Base-by-base conservation (phyloP, 2,329 filamentous ascomycete genomes). In the Aspergillus ustus region DNA sequence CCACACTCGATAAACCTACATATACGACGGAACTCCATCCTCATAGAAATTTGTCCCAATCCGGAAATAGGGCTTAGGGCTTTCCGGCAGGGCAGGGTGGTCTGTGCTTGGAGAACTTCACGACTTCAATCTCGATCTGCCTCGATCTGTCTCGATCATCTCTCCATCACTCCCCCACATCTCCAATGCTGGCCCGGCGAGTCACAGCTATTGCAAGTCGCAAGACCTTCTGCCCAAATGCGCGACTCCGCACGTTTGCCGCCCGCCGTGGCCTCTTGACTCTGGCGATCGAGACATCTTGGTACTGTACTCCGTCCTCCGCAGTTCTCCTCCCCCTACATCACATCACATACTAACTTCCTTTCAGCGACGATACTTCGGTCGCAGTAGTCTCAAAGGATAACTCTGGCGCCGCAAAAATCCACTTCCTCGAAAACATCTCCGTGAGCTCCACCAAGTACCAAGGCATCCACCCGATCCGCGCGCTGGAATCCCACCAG, bases 371-470 rank as follows among this genome's bases (percentile, higher is more conserved):
- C 78, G 94, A 98, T 80, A 97, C 93, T 1, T 93, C 91, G 61
- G 93, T 97, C 20, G 90, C 94, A 31, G 78, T 98, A 52, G 83
- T 97, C 44, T 86, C 57, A 89, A 87, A 68, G 70, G 19, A 22
- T 8, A 8, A 77, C 31, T 65, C 60, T 11, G 43, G 40, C 5
- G 48, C 61, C 34, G 87, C 89, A 9, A 81, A 78, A 6, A 83
- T 96, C 2, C 87, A 90, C 68, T 96, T 92, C 80, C 89, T 97
- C 74, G 83, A 89, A 69, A 95, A 91, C 70, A 78, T 94, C 65
- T 96, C 93, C 0, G 90, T 91, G 5, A 89, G 96, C 75, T 93
- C 91, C 73, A 86, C 87, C 54, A 80, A 82, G 28, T 93, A 88
- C 75, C 81, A 85, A 57, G 95, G 95, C 59, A 90, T 99, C 34